Conservation (phyloP, 2,329 filamentous ascomycete genomes). For the Fusarium pilosicola region DNA sequence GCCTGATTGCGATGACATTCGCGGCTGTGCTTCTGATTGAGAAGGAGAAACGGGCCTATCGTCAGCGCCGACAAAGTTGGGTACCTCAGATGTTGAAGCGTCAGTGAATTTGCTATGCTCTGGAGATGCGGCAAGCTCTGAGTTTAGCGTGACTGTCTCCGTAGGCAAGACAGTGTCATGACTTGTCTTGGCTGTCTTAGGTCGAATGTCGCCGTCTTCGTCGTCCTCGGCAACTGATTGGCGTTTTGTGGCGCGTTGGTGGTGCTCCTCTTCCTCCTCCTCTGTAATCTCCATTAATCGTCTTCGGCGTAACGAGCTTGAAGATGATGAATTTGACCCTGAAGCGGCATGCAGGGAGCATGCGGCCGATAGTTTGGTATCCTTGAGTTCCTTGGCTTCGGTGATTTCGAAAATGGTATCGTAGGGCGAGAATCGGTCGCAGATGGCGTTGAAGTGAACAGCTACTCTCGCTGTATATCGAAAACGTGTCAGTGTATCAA, state of each 20-base stretch:
- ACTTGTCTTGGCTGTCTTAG: constrained; percentile 46
- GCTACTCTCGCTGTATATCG: constrained; percentile 76
- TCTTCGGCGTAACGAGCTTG: constrained; percentile 78
- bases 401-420: constrained; percentile 85
- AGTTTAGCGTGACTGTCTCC: constrained; percentile 60
- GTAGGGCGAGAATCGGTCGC: constrained; percentile 82
- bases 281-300: constrained; percentile 94
- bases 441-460: constrained; percentile 74
- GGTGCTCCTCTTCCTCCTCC: constrained; percentile 80
- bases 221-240: constrained; percentile 65
- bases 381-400: constrained; percentile 80
- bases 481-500: constrained; percentile 26
- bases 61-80: constrained; percentile 61
- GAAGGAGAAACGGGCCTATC: constrained; percentile 57
- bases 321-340: constrained; percentile 85
- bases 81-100: constrained; percentile 59
- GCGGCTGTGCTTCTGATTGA: constrained; percentile 56
- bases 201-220: constrained; percentile 49
- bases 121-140: constrained; percentile 61
- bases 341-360: constrained; percentile 91
- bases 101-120: constrained; percentile 60
- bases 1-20: constrained; percentile 63
- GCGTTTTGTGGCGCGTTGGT: constrained; percentile 66
- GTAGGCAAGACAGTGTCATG: constrained; percentile 33
- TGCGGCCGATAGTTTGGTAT: constrained; percentile 86